Conservation (phyloP, 1,139 yeast species). For the Candida glucosophila region DNA sequence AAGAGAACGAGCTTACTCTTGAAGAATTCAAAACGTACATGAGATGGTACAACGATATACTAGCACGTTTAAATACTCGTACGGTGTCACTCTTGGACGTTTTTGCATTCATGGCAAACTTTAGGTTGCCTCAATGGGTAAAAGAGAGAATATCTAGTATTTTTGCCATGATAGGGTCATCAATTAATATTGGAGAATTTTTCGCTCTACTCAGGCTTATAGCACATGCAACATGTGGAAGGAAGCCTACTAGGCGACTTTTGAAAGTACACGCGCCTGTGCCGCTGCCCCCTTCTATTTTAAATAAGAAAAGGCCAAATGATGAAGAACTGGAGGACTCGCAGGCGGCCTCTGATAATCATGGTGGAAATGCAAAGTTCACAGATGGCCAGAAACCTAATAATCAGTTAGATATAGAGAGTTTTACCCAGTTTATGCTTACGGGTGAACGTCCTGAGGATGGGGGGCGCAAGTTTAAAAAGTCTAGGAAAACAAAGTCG, state of each 20-base stretch:
- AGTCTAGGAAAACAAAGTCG: constrained; percentile 39
- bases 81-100: constrained; percentile 56
- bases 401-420: constrained; percentile 66
- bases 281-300: constrained; percentile 62
- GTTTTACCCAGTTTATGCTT: constrained; percentile 63
- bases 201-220: constrained; percentile 62
- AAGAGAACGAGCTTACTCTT: constrained; percentile 50
- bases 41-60: constrained; percentile 70
- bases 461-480: constrained; percentile 19
- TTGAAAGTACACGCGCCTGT: constrained; percentile 47
- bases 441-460: constrained; percentile 62
- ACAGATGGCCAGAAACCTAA: constrained; percentile 14
- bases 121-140: constrained; percentile 36
- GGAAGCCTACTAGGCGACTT: constrained; percentile 41
- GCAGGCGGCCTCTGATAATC: constrained; percentile 15
- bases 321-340: constrained; percentile 27
- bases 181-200: constrained; percentile 66
- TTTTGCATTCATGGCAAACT: constrained; percentile 53
- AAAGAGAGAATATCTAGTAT: constrained; percentile 40
- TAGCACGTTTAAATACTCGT: constrained; percentile 47
- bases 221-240: constrained; percentile 45
- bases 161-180: constrained; percentile 39
- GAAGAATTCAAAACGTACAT: constrained; percentile 66
- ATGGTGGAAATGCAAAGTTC: neutral
- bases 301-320: constrained; percentile 44